These are phyloP conservation scores for Thraustochytrium striatum DNA, from an alignment of 352 stramenopile genomes.

Conservation along the genomic window DNA sequence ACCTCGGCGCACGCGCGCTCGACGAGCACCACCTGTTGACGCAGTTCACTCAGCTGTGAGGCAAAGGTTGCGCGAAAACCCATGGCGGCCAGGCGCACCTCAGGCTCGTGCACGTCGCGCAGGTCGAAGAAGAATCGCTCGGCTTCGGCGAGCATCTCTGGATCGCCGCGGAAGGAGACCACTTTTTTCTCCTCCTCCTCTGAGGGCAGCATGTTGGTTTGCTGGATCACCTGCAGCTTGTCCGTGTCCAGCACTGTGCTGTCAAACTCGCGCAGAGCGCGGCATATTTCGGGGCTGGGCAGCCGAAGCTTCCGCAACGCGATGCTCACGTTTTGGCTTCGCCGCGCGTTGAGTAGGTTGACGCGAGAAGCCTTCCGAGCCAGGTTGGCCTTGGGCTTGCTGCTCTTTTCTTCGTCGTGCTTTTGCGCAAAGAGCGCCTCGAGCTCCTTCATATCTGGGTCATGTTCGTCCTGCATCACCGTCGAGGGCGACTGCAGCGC, in stretches of 20 bases:
- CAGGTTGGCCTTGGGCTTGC: constrained; percentile 56
- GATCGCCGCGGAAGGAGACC: neutral
- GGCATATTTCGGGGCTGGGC: constrained; percentile 65
- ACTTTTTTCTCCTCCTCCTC: constrained; percentile 61
- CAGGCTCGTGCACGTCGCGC: neutral
- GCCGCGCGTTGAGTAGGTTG: constrained; percentile 71
- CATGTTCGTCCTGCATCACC: constrained; percentile 59
- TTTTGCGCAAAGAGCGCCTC: constrained; percentile 75
- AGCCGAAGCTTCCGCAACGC: constrained; percentile 70
- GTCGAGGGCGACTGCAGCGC: neutral
- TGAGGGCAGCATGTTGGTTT: constrained; percentile 66
- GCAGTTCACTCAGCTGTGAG: neutral
- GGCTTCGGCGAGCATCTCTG: neutral
- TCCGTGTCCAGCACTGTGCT: constrained; percentile 63
- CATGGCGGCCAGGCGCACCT: constrained; percentile 29
- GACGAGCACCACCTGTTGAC: neutral
- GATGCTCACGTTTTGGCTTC: constrained; percentile 76
- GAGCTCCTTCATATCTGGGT: constrained; percentile 78
- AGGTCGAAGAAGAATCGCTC: constrained; percentile 7
- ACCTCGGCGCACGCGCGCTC: neutral
- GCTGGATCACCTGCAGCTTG: constrained; percentile 69
- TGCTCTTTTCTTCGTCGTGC: constrained; percentile 50
- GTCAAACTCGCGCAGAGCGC: constrained; percentile 65
- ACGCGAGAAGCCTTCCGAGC: constrained; percentile 56
- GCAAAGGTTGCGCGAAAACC: constrained; percentile 23